Base-by-base conservation (phyloP, 306 rosid species). In the Cicer cuneatum region DNA sequence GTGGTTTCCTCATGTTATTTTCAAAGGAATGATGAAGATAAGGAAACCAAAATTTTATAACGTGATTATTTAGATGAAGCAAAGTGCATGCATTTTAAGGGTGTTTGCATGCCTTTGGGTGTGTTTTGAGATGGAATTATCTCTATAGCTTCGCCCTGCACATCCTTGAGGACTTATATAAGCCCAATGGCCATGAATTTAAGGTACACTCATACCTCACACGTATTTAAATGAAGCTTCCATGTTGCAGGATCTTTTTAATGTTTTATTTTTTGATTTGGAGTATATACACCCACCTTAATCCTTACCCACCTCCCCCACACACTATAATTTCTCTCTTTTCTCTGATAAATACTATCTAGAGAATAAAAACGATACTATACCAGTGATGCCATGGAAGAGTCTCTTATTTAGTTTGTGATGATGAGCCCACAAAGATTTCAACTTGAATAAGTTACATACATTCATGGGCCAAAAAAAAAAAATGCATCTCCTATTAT, bases 401-500 rank as follows among this genome's bases (percentile, higher is more conserved):
- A 58, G 16, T 52, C 49, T 12, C 13, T 37, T 8, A 79, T 72
- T 66, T 72, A 5, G 60, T 37, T 52, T 63, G 64, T 72, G 48
- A 66, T 66, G 48, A 66, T 51, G 66, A 76, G 14, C 40, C 41
- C 46, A 24, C 77, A 74, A 6, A 60, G 47, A 72, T 38, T 76
- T 76, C 24, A 73, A 66, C 40, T 51, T 48, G 63, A 71, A 52
- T 43, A 51, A 60, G 66, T 59, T 9, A 21, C 11, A 41, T 64
- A 18, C 40, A 15, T 66, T 75, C 58, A 38, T 41, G 29, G 47
- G 14, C 33, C 37, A 56, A 56, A 38, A 53, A 72, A 10, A 10
- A 35, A 83, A 77, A 52, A 12, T 18, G 21, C 51, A 68, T 63
- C 68, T 73, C 79, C 76, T 15, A 42, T 69, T 52, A 56, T 38